Evolutionary conservation across 768 basidiomycete genomes (phyloP).

Genomic region (Phlebiopsis flavidoalba): DNA sequence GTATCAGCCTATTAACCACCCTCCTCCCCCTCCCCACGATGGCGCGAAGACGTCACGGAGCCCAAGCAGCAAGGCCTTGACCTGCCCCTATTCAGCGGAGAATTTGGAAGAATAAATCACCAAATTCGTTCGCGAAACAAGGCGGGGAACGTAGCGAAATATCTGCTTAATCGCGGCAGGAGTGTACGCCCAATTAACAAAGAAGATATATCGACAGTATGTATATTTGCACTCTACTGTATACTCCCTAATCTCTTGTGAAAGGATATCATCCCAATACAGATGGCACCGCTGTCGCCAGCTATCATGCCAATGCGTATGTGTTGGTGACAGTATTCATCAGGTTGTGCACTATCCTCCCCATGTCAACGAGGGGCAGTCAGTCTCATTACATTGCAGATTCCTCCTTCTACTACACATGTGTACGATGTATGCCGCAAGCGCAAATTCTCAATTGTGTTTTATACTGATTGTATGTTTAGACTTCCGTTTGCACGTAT

Average conservation of each 20-base stretch:
- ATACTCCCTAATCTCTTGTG: neutral
- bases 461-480: conserved; percentile 2
- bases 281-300: conserved; percentile 74
- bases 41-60: conserved; percentile 39
- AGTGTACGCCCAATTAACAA: conserved; percentile 26
- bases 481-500: conserved; percentile 90
- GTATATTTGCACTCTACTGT: conserved; percentile 15
- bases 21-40: conserved; percentile 24
- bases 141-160: conserved; percentile 43
- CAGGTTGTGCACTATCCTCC: conserved; percentile 38
- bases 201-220: conserved; percentile 55
- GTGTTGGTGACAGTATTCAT: conserved; percentile 82
- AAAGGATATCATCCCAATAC: conserved; percentile 71
- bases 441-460: neutral
- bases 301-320: conserved; percentile 71
- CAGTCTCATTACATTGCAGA: conserved; percentile 37
- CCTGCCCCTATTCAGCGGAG: conserved; percentile 66
- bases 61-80: conserved; percentile 61
- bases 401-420: conserved; percentile 91
- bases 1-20: conserved; percentile 16
- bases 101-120: conserved; percentile 65
- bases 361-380: conserved; percentile 7
- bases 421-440: conserved; percentile 58
- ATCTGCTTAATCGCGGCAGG: conserved; percentile 36
- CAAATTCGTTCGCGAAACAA: conserved; percentile 41